phyloP scores from a whole-genome alignment of 768 basidiomycete species.

The Leccinum subgranulosum region DNA sequence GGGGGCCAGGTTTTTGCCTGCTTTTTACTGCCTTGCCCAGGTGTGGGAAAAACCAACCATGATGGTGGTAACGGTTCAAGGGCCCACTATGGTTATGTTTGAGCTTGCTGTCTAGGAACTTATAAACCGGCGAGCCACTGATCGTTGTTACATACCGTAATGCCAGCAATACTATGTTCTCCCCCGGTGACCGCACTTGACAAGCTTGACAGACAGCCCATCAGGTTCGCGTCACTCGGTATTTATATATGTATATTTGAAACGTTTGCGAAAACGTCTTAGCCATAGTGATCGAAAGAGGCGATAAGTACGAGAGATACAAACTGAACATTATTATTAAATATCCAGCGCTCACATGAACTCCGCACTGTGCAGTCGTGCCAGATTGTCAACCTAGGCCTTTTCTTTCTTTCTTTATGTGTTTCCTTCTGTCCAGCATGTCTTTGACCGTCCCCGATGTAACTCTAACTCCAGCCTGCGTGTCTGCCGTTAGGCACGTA shows the following conservation, averaged over 20 bases:
- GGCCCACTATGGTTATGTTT: neutral
- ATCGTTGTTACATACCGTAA: neutral
- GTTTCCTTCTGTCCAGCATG: neutral
- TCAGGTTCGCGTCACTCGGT: neutral
- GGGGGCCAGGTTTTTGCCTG: too few species aligned
- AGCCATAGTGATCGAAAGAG: neutral
- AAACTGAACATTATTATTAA: neutral
- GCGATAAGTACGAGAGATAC: conserved; percentile 11
- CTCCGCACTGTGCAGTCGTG: neutral
- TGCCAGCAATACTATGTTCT: too few species aligned
- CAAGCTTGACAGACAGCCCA: too few species aligned
- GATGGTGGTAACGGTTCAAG: too few species aligned
- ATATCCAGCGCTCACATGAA: neutral
- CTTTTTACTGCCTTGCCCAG: too few species aligned
- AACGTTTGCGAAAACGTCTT: neutral
- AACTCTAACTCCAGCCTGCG: neutral
- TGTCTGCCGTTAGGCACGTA: conserved; percentile 5
- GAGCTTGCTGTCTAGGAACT: neutral
- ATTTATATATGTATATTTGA: neutral
- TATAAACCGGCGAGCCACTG: neutral
- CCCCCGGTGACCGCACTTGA: too few species aligned
- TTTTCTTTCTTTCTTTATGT: neutral
- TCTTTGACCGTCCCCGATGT: neutral
- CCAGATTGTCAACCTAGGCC: neutral
- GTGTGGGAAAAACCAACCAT: too few species aligned